These are phyloP conservation scores for Neopestalotiopsis sp. DNA, from an alignment of 2,329 filamentous ascomycete species.

Conservation along the genomic window DNA sequence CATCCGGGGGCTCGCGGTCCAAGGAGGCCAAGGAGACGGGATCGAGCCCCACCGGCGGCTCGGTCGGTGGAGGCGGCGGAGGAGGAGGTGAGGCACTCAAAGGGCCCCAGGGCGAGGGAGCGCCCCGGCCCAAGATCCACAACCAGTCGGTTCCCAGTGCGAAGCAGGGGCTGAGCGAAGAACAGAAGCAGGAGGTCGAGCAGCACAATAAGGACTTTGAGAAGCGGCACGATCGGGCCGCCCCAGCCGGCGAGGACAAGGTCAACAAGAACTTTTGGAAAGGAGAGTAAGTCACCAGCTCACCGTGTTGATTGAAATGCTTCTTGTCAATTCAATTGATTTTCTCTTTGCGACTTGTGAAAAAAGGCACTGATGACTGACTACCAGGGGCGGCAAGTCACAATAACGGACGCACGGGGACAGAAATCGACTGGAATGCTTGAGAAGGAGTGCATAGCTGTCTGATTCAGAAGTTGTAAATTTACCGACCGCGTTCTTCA, in stretches of 20 bases:
- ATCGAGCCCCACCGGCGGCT: conserved; percentile 34
- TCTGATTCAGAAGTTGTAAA: neutral
- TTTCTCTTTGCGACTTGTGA: neutral
- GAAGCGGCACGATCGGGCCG: conserved; percentile 54
- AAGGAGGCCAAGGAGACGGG: conserved; percentile 47
- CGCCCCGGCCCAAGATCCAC: conserved; percentile 56
- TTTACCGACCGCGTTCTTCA: neutral
- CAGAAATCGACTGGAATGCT: conserved; percentile 34
- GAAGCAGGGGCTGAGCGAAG: conserved; percentile 47
- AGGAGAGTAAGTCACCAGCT: conserved; percentile 40
- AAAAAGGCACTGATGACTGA: conserved; percentile 9
- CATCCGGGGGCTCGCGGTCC: conserved; percentile 44
- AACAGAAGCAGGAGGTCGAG: conserved; percentile 62
- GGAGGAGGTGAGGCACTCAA: conserved; percentile 39
- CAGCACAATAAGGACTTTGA: conserved; percentile 65
- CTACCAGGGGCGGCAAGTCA: conserved; percentile 10
- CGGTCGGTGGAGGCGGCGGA: conserved; percentile 30
- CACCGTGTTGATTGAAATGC: too few species aligned
- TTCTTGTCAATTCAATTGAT: neutral
- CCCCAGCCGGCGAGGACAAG: conserved; percentile 50
- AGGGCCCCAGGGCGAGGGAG: conserved; percentile 35
- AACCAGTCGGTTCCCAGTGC: conserved; percentile 50
- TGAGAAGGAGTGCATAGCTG: conserved; percentile 6
- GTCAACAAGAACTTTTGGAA: conserved; percentile 63
- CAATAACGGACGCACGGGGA: conserved; percentile 25